These are phyloP conservation scores for Colletotrichum somersetense DNA, from an alignment of 2,329 filamentous ascomycete genomes.

Conservation along the genomic window DNA sequence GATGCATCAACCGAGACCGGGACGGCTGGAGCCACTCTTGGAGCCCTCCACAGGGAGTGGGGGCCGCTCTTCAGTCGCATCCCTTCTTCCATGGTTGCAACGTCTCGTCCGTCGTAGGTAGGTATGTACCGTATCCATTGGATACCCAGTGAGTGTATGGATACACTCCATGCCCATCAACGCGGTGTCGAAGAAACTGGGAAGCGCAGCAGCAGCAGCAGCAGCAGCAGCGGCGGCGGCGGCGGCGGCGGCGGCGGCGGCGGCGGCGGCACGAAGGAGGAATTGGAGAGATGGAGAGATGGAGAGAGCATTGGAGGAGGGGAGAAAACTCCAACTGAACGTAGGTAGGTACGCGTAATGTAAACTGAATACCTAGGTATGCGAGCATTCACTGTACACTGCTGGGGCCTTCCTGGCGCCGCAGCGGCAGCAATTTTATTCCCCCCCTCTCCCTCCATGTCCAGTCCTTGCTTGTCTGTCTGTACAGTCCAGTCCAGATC, in stretches of 20 bases:
- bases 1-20: slow-evolving; percentile 21
- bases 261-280: background rate
- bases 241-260: too few relatives aligned
- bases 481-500: background rate
- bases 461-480: background rate
- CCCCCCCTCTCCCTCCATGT: background rate
- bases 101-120: too few relatives aligned
- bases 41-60: background rate
- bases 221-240: too few relatives aligned
- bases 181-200: slow-evolving; percentile 4
- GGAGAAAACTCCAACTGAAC: background rate
- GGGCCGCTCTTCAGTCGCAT: slow-evolving; percentile 8
- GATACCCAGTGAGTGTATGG: background rate
- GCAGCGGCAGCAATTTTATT: slow-evolving; percentile 9
- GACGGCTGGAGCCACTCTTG: slow-evolving; percentile 14
- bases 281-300: background rate
- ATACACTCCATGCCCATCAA: background rate
- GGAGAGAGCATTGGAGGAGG: background rate
- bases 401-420: slow-evolving; percentile 22
- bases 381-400: background rate
- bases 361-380: background rate
- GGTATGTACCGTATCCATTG: too few relatives aligned
- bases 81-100: background rate
- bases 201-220: background rate
- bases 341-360: background rate